Evolutionary conservation across 2,329 filamentous ascomycete species (phyloP).

Genomic region (Cryphonectria naterciae): DNA sequence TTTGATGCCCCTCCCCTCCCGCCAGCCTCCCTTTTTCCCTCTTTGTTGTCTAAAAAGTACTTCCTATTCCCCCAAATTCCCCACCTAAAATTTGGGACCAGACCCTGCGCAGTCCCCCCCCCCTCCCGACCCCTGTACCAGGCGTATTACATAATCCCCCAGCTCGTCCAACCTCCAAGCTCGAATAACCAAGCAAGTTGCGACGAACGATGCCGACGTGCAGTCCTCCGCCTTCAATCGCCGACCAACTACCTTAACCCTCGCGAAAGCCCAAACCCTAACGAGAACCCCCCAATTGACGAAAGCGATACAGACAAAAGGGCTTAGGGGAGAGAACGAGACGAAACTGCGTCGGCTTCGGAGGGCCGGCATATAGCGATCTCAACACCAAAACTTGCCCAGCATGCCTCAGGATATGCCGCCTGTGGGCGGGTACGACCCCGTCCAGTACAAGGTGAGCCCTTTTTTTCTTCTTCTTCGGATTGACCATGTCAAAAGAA

Average conservation of each 20-base stretch:
- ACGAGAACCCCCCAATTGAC: background rate
- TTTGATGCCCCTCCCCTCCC: too few relatives aligned
- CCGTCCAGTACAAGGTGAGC: conserved; percentile 94
- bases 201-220: too few relatives aligned
- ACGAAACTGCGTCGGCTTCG: conserved; percentile 7
- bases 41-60: too few relatives aligned
- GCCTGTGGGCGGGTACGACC: conserved; percentile 89
- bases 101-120: too few relatives aligned
- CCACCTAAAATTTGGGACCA: too few relatives aligned
- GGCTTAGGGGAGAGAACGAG: background rate
- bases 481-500: background rate
- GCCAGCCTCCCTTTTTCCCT: too few relatives aligned
- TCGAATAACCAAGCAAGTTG: conserved; percentile 14
- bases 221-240: background rate
- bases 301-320: background rate
- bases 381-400: conserved; percentile 36
- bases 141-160: background rate
- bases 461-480: background rate
- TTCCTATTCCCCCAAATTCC: too few relatives aligned
- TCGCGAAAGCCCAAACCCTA: background rate
- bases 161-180: conserved; percentile 11
- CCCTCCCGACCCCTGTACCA: background rate
- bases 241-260: background rate
- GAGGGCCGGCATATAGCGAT: conserved; percentile 4
- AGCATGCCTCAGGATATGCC: conserved; percentile 98